Evolutionary conservation across 2,329 filamentous ascomycete genomes (phyloP), one percentile per base, ranked within the genome.

Genomic region (Aureobasidium mangrovei): DNA sequence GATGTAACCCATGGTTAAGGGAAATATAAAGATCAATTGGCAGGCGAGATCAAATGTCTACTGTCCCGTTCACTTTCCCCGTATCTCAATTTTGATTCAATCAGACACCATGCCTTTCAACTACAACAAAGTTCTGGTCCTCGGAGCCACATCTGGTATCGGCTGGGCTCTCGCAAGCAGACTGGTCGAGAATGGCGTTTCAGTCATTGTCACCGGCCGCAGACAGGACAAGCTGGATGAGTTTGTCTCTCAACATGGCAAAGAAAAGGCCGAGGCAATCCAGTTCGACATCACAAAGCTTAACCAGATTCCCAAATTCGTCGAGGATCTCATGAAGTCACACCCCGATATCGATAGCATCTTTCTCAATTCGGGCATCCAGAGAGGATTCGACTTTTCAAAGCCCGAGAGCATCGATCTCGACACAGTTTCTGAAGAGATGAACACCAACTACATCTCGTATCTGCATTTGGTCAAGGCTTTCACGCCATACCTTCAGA

Each of bases 361-460:
- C n/a, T 69, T 79, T 55, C 62, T 79, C 46, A 79, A 79, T 64
- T 72, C 74, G 1, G 77, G 77, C n/a, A 74, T 79, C 32, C 77
- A 79, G 62, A 69, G 75, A 7, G 67, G 67, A 7, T 71, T 77
- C 56, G 69, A 78, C 61, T 78, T 77, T 60, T 67, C 71, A 26
- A 70, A 76, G 42, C 75, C 75, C 1, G 69, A 73, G 4, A 71
- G 65, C 2, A 67, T 79, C 43, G 71, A 79, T 56, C 61, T 78
- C 4, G 60, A 65, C 5, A 58, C 65, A 0, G 59, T 78, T 24
- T 67, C 72, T 12, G 60, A 72, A 29, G 76, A 79, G 59, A 64
- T 78, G 47, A 69, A 65, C n/a, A 77, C 73, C 4, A 79, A 79
- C 58, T 79, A 79, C 63, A 64, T 72, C 18, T 69, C 73, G 0